Conservation (phyloP, 129 eudicot species). For the Artemisia argyi region DNA sequence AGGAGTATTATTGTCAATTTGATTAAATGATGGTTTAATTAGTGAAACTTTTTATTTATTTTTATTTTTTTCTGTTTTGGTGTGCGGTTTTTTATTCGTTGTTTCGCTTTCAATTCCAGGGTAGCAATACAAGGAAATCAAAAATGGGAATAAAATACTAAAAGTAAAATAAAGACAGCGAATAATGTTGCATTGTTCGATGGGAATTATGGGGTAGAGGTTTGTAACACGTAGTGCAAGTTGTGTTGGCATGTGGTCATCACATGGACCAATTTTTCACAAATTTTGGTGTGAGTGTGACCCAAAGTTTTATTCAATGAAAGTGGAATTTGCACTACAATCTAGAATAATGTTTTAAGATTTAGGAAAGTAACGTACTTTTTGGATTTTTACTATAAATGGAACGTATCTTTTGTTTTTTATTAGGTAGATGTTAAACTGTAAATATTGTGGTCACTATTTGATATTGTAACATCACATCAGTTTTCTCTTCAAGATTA, state of each 20-base stretch:
- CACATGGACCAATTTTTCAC: too few species aligned
- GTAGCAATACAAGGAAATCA: slow-evolving; percentile 17
- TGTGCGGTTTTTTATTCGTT: slow-evolving; percentile 23
- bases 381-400: too few species aligned
- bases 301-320: too few species aligned
- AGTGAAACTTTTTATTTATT: slow-evolving; percentile 37
- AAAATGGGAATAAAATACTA: slow-evolving; percentile 9
- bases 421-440: too few species aligned
- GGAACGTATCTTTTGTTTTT: too few species aligned
- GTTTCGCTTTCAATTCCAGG: slow-evolving; percentile 31
- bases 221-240: slow-evolving; percentile 37
- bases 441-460: too few species aligned
- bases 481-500: too few species aligned
- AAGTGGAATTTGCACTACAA: too few species aligned
- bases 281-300: too few species aligned
- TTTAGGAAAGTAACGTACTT: too few species aligned
- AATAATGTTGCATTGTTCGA: slow-evolving; percentile 31
- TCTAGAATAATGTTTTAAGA: too few species aligned
- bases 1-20: slow-evolving; percentile 69
- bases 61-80: slow-evolving; percentile 27
- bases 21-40: slow-evolving; percentile 25
- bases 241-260: slow-evolving; percentile 4
- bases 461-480: too few species aligned
- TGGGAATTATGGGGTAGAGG: slow-evolving; percentile 27
- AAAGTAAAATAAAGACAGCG: slow-evolving; percentile 38